phyloP scores from a whole-genome alignment of 2,329 filamentous ascomycete genomes.

The Alternaria longipes region DNA sequence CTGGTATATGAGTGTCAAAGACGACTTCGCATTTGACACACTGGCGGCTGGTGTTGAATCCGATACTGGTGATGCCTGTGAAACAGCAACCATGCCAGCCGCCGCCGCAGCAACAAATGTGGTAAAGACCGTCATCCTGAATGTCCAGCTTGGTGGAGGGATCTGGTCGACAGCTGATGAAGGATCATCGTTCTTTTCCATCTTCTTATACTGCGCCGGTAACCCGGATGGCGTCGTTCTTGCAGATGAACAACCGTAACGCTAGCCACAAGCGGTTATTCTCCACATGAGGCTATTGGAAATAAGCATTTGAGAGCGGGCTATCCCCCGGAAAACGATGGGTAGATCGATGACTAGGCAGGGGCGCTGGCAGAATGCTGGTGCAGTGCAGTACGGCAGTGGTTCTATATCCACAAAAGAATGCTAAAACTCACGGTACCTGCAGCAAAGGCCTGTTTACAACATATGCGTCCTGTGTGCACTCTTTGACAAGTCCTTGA shows the following conservation, averaged over 20 bases:
- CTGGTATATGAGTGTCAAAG: slow-evolving; percentile 62
- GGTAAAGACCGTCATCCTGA: slow-evolving; percentile 35
- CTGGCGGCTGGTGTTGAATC: slow-evolving; percentile 22
- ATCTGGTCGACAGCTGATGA: slow-evolving; percentile 8
- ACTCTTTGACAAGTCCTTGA: not conserved
- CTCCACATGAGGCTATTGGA: slow-evolving; percentile 32
- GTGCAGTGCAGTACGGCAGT: slow-evolving; percentile 3
- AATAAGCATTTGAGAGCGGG: slow-evolving; percentile 38
- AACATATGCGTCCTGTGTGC: not conserved
- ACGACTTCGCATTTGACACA: slow-evolving; percentile 50
- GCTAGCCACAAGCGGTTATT: slow-evolving; percentile 27
- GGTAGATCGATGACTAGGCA: slow-evolving; percentile 39
- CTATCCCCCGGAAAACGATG: slow-evolving; percentile 32
- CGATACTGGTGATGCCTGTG: slow-evolving; percentile 28
- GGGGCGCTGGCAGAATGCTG: slow-evolving; percentile 34
- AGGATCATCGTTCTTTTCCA: not conserved
- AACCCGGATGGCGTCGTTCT: slow-evolving; percentile 35
- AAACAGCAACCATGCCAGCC: slow-evolving; percentile 28
- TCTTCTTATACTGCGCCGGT: slow-evolving; percentile 36
- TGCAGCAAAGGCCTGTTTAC: not conserved
- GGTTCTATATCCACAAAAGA: not conserved
- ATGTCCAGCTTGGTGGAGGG: slow-evolving; percentile 1
- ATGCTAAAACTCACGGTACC: not conserved
- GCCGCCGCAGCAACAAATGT: slow-evolving; percentile 34
- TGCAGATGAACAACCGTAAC: slow-evolving; percentile 21